A percentile compares a stretch with the other conserved stretches of the same genome.
These are phyloP conservation scores for Prinsepia uniflora DNA, from an alignment of 306 rosid genomes.

Conservation along the genomic window DNA sequence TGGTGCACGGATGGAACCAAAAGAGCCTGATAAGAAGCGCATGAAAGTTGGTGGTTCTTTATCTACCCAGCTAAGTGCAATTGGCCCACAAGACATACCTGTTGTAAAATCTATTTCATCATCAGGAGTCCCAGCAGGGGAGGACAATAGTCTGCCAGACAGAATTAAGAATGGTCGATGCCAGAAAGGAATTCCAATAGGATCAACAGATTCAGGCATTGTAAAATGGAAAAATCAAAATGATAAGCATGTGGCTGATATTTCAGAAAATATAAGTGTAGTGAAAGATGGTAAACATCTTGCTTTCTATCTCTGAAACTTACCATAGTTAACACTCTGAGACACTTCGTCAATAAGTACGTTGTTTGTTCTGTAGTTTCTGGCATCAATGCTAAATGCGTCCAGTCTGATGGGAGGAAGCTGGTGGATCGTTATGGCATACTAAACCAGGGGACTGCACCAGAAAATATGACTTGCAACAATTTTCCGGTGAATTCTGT, in stretches of 20 bases:
- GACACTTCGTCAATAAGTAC: constrained; percentile 11
- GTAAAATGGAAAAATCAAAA: constrained; percentile 36
- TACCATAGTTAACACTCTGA: neutral
- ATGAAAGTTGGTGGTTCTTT: constrained; percentile 45
- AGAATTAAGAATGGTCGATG: constrained; percentile 32
- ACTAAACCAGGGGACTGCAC: constrained; percentile 36
- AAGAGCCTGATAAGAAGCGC: constrained; percentile 71
- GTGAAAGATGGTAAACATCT: constrained; percentile 49
- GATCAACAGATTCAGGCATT: constrained; percentile 41
- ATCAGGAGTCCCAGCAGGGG: constrained; percentile 39
- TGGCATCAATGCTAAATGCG: constrained; percentile 32
- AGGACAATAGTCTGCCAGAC: constrained; percentile 29
- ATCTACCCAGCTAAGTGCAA: constrained; percentile 33
- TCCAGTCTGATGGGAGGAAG: constrained; percentile 44
- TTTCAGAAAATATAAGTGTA: constrained; percentile 43
- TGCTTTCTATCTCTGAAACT: constrained; percentile 19
- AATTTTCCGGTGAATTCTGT: constrained; percentile 39
- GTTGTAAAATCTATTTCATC: constrained; percentile 36
- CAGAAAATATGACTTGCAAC: constrained; percentile 38
- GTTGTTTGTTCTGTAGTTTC: constrained; percentile 44
- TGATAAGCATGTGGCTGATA: constrained; percentile 38
- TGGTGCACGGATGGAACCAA: constrained; percentile 40
- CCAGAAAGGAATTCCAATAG: constrained; percentile 36
- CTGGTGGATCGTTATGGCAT: constrained; percentile 34
- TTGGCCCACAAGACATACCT: constrained; percentile 34